Percentiles rank a stretch among this genome's conserved stretches.
phyloP scores from a whole-genome alignment of 2,329 filamentous ascomycete genomes.

The Fonsecaea pedrosoi region DNA sequence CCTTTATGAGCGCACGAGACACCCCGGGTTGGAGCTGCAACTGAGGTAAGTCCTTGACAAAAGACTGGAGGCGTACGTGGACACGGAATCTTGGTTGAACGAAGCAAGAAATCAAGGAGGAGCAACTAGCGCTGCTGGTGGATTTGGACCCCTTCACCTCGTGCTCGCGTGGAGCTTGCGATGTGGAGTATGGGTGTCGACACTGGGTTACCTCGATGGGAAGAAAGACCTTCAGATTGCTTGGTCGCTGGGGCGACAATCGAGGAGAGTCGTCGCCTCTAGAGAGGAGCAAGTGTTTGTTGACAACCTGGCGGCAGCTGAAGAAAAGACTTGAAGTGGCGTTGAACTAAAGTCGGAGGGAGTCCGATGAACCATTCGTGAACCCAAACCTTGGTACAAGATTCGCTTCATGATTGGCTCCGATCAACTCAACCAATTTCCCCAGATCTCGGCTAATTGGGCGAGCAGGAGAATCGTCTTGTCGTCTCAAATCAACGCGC shows the following conservation, averaged over 20 bases:
- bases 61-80: neutral
- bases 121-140: neutral
- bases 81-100: neutral
- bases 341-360: neutral
- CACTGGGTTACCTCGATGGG: neutral
- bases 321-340: conserved; percentile 4
- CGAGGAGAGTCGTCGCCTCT: neutral
- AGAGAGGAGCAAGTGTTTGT: neutral
- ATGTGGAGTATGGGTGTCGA: neutral
- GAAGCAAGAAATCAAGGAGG: neutral
- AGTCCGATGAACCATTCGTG: conserved; percentile 1
- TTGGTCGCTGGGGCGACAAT: neutral
- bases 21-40: neutral
- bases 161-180: neutral
- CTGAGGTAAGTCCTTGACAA: neutral
- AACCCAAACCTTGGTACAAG: neutral
- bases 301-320: neutral
- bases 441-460: neutral
- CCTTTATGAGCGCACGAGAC: neutral
- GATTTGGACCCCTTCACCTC: neutral
- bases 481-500: neutral
- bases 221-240: neutral
- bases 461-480: neutral
- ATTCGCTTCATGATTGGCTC: neutral
- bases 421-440: neutral